Evolutionary conservation across 2,329 filamentous ascomycete species (phyloP).

Genomic region (Pseudogymnoascus sp.): DNA sequence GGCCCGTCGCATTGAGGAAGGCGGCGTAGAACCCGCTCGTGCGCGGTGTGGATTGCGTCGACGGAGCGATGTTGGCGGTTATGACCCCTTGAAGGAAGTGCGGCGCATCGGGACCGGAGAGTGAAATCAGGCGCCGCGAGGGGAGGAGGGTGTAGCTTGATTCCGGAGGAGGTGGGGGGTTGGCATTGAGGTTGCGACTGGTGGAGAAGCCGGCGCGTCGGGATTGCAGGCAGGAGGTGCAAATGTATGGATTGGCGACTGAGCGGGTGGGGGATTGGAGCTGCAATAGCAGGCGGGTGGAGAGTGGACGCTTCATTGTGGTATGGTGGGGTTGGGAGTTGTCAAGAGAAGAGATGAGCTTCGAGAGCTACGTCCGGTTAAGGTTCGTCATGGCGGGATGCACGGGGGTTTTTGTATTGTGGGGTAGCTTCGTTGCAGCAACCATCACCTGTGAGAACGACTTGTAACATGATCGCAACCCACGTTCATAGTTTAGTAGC

Average conservation of each 20-base stretch:
- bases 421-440: neutral
- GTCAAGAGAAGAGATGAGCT: neutral
- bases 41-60: conserved; percentile 23
- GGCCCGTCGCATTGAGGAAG: conserved; percentile 78
- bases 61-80: conserved; percentile 55
- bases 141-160: conserved; percentile 49
- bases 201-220: conserved; percentile 9
- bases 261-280: conserved; percentile 11
- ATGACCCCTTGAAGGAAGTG: conserved; percentile 84
- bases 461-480: neutral
- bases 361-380: neutral
- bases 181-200: conserved; percentile 8
- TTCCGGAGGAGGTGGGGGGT: conserved; percentile 35
- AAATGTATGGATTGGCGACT: conserved; percentile 17
- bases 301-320: conserved; percentile 18
- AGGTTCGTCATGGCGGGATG: neutral
- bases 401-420: neutral
- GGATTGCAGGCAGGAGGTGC: conserved; percentile 18
- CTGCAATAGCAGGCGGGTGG: neutral
- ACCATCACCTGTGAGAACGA: neutral
- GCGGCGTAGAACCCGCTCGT: conserved; percentile 62
- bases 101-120: conserved; percentile 70
- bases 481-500: neutral
- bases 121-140: conserved; percentile 70
- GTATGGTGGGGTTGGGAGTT: neutral